phyloP scores from a whole-genome alignment of 2,329 filamentous ascomycete species.

The Fusarium sulawesiense region DNA sequence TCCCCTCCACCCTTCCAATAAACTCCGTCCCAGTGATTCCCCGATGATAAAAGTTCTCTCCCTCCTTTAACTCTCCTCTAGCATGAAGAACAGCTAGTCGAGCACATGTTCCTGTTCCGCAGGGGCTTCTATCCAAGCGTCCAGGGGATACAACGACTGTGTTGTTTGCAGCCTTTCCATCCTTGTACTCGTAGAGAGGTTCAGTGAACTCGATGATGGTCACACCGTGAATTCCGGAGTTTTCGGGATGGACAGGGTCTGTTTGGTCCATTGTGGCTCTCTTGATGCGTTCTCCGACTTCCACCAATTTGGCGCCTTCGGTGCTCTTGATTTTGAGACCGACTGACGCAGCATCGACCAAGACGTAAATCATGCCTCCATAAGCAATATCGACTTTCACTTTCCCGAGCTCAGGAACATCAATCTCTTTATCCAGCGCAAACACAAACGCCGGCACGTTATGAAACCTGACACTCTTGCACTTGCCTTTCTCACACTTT shows the following conservation, averaged over 20 bases:
- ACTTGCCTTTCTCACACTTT: conserved; percentile 33
- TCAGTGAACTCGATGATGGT: conserved; percentile 35
- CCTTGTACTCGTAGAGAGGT: conserved; percentile 1
- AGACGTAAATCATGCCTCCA: conserved; percentile 37
- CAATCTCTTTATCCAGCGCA: conserved; percentile 21
- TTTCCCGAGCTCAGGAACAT: conserved; percentile 10
- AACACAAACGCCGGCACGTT: conserved; percentile 40
- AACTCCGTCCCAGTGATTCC: neutral
- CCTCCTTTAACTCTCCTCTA: neutral
- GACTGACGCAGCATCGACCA: conserved; percentile 28
- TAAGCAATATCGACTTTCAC: conserved; percentile 34
- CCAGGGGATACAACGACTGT: neutral
- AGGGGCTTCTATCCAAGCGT: neutral
- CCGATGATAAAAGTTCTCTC: neutral
- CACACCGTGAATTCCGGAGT: conserved; percentile 24
- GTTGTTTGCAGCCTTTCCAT: neutral
- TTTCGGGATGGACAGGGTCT: conserved; percentile 20
- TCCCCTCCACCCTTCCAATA: neutral
- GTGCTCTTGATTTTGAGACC: conserved; percentile 22
- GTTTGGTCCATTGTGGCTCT: conserved; percentile 24
- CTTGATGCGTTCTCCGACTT: conserved; percentile 35
- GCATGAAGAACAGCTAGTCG: neutral
- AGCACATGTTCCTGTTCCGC: neutral
- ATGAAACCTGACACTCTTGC: conserved; percentile 32
- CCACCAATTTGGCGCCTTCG: conserved; percentile 7